Evolutionary conservation across 2,329 filamentous ascomycete species (phyloP).

Genomic region (Cladosporium sp.): DNA sequence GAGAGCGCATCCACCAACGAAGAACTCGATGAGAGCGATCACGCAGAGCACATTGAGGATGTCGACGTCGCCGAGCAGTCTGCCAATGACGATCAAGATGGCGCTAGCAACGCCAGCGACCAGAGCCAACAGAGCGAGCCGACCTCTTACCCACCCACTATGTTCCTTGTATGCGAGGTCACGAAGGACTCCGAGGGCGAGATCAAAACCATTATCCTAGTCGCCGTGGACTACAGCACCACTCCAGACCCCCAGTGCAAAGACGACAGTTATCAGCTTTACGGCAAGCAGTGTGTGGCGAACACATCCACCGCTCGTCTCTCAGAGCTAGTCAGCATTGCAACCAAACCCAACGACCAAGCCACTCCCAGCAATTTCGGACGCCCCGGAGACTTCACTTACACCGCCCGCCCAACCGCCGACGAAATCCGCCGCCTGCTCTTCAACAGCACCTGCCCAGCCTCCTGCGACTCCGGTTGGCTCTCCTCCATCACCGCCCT

Average conservation of each 20-base stretch:
- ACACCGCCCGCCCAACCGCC: slow-evolving; percentile 17
- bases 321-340: slow-evolving; percentile 6
- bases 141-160: slow-evolving; percentile 1
- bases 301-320: neutral
- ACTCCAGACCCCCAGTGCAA: neutral
- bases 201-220: slow-evolving; percentile 15
- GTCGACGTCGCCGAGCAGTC: neutral
- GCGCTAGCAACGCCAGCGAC: neutral
- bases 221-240: neutral
- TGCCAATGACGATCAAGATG: too few species aligned
- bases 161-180: slow-evolving; percentile 13
- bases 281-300: slow-evolving; percentile 17
- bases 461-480: slow-evolving; percentile 20
- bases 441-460: slow-evolving; percentile 12
- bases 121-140: slow-evolving; percentile 2
- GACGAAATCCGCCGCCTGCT: slow-evolving; percentile 19
- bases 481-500: slow-evolving; percentile 16
- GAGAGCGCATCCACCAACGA: too few species aligned
- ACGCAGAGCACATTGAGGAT: slow-evolving; percentile 12
- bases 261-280: slow-evolving; percentile 19
- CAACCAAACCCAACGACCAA: too few species aligned
- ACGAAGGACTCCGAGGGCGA: slow-evolving; percentile 12
- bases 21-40: neutral
- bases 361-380: slow-evolving; percentile 14
- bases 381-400: slow-evolving; percentile 6